Conservation (phyloP, 768 basidiomycete species). For the Coprinellus aureogranulatus region DNA sequence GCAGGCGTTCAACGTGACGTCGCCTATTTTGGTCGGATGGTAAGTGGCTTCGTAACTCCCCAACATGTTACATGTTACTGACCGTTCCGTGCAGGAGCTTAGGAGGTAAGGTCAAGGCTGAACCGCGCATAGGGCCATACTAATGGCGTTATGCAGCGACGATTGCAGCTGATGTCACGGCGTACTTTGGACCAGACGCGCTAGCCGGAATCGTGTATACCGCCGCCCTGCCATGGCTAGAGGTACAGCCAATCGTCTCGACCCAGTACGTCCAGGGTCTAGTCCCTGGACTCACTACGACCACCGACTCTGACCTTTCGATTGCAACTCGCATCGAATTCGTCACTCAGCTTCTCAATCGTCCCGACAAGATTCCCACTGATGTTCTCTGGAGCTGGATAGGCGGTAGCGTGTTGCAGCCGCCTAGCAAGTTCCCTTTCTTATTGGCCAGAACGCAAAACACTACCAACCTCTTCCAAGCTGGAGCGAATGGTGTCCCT, state of each 20-base stretch:
- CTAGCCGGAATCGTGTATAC: not conserved
- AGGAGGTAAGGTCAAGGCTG: slow-evolving; percentile 17
- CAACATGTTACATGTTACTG: not conserved
- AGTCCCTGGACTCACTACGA: not conserved
- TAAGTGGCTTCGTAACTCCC: not conserved
- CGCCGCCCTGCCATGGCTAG: not conserved
- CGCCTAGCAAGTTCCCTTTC: not conserved
- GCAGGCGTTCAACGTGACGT: slow-evolving; percentile 24
- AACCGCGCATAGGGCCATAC: not conserved
- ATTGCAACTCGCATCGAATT: not conserved
- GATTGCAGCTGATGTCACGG: not conserved
- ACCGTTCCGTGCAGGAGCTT: slow-evolving; percentile 22
- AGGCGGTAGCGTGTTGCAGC: not conserved
- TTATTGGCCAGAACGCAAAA: not conserved
- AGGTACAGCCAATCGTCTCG: not conserved
- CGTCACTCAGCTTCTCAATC: not conserved
- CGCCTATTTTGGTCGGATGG: not conserved
- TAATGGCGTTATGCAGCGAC: not conserved
- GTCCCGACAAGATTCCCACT: not conserved
- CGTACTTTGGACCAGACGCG: not conserved
- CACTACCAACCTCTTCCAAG: not conserved
- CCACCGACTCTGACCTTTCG: not conserved
- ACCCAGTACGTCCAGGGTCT: not conserved
- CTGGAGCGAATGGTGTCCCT: not conserved
- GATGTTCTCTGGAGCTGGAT: not conserved